Conservation (phyloP, 2,329 filamentous ascomycete species). For the Delphinella strobiligena region DNA sequence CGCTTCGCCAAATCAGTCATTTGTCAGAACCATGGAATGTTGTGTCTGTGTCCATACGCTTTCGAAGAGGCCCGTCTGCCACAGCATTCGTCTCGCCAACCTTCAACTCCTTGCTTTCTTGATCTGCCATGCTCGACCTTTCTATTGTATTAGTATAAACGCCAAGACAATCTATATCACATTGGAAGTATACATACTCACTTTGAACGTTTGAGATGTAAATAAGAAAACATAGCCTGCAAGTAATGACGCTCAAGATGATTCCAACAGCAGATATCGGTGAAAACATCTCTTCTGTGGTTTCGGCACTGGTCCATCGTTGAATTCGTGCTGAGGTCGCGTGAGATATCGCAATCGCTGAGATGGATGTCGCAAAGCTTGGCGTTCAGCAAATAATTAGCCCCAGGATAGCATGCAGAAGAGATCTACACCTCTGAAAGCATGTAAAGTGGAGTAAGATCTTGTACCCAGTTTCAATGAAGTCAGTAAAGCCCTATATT, state of each 20-base stretch:
- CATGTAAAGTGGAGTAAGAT: too few species aligned
- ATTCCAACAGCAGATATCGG: not conserved
- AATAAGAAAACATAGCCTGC: too few species aligned
- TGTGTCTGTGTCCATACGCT: not conserved
- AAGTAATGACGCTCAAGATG: too few species aligned
- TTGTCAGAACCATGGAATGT: not conserved
- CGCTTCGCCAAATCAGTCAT: constrained; percentile 10
- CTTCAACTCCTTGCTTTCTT: not conserved
- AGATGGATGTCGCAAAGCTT: not conserved
- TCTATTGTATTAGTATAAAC: not conserved
- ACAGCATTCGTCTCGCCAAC: not conserved
- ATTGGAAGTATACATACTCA: too few species aligned
- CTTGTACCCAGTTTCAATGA: too few species aligned
- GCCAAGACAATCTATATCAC: not conserved
- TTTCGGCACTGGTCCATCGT: too few species aligned
- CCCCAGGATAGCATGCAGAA: too few species aligned
- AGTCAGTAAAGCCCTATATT: too few species aligned
- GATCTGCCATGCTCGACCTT: not conserved
- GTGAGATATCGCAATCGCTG: not conserved
- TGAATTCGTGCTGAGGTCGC: not conserved
- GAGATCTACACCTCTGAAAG: too few species aligned
- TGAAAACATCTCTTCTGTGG: too few species aligned
- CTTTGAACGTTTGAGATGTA: too few species aligned
- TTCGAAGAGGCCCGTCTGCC: not conserved
- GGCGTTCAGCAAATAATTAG: too few species aligned